Evolutionary conservation across 805 yeast genomes (phyloP).

Genomic region (Ogataea salicorniae): DNA sequence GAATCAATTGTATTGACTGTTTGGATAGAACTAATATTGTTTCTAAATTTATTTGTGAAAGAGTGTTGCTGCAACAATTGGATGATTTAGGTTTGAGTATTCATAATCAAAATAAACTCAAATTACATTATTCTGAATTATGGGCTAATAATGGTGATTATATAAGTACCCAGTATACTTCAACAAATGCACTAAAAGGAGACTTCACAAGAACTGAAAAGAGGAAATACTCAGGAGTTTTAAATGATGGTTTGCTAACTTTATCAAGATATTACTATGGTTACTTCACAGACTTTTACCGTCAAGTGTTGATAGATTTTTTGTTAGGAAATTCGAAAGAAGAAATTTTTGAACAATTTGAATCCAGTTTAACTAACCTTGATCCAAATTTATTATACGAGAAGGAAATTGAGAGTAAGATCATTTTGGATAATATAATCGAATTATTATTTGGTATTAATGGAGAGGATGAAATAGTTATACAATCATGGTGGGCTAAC

Average conservation of each 20-base stretch:
- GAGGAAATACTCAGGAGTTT: slow-evolving; percentile 36
- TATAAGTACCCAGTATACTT: slow-evolving; percentile 57
- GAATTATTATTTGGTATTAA: slow-evolving; percentile 12
- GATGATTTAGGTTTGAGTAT: slow-evolving; percentile 8
- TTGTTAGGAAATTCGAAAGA: slow-evolving; percentile 31
- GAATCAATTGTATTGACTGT: slow-evolving; percentile 61
- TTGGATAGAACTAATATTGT: slow-evolving; percentile 57
- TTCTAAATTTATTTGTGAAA: slow-evolving; percentile 36
- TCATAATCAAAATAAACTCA: slow-evolving; percentile 15
- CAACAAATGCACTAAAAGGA: slow-evolving; percentile 50
- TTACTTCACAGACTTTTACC: slow-evolving; percentile 38
- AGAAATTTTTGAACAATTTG: slow-evolving; percentile 37
- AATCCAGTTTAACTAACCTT: slow-evolving; percentile 29
- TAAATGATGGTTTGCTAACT: slow-evolving; percentile 38
- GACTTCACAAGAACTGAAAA: slow-evolving; percentile 41
- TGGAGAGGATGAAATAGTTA: slow-evolving; percentile 17
- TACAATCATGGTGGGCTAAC: slow-evolving; percentile 33
- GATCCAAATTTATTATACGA: slow-evolving; percentile 23
- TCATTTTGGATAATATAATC: slow-evolving; percentile 12
- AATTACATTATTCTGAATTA: slow-evolving; percentile 26
- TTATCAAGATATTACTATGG: slow-evolving; percentile 40
- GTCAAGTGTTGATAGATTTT: slow-evolving; percentile 39
- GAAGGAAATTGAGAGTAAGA: slow-evolving; percentile 8
- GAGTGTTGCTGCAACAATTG: slow-evolving; percentile 24
- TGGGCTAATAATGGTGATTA: slow-evolving; percentile 75